Conservation (phyloP, 345 rosid species). For the Moringa oleifera region DNA sequence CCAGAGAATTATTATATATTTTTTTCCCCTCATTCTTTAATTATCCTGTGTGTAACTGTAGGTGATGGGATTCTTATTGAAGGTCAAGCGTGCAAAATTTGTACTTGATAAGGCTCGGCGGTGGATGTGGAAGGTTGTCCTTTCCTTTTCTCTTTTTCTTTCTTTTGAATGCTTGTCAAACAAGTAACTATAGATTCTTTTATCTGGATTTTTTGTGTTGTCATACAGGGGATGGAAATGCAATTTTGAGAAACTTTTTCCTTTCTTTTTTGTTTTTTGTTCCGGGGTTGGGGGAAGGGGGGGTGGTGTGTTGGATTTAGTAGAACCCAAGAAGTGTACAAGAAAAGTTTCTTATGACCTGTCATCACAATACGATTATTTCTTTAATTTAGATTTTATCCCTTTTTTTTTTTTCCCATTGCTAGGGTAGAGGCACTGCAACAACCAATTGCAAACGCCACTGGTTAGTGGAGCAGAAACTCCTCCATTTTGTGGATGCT, state of each 20-base stretch:
- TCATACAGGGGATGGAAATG: not conserved
- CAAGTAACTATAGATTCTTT: not conserved
- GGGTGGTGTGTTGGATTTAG: not conserved
- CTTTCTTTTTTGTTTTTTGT: not conserved
- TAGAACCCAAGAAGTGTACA: not conserved
- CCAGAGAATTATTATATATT: slow-evolving; percentile 13
- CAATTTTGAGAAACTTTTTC: not conserved
- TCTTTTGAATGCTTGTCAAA: not conserved
- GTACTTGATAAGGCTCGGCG: slow-evolving; percentile 93
- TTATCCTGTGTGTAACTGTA: slow-evolving; percentile 28
- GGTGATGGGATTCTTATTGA: slow-evolving; percentile 94
- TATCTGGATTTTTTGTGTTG: not conserved
- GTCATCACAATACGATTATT: slow-evolving; percentile 8
- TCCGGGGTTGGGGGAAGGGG: not conserved
- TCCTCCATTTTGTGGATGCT: slow-evolving; percentile 97
- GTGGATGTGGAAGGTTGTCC: slow-evolving; percentile 98
- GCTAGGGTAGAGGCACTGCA: slow-evolving; percentile 65
- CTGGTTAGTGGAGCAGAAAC: slow-evolving; percentile 97
- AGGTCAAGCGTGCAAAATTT: slow-evolving; percentile 96
- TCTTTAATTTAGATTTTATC: slow-evolving; percentile 9
- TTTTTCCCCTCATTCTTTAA: slow-evolving; percentile 17
- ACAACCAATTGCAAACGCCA: slow-evolving; percentile 61
- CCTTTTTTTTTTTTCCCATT: slow-evolving; percentile 10
- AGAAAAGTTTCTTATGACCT: not conserved
- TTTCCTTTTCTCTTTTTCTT: not conserved